Percentiles rank a stretch among this genome's conserved stretches.
These are phyloP conservation scores for Phytophthora melonis DNA, from an alignment of 352 stramenopile species.

Conservation along the genomic window DNA sequence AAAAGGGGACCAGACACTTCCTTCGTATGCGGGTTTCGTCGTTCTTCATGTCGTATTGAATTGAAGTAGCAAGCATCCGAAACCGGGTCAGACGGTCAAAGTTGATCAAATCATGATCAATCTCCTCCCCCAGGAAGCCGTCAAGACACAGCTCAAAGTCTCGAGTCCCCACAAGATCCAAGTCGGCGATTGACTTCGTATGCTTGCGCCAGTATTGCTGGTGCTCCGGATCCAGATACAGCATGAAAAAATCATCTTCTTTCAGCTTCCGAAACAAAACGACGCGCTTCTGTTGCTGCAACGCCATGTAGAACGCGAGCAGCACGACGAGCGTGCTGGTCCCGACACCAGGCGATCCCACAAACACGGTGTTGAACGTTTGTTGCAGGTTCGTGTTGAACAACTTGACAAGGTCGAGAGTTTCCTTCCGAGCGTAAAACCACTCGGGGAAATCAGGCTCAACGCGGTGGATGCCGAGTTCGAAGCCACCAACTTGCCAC, in stretches of 20 bases:
- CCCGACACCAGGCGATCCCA: slow-evolving; percentile 37
- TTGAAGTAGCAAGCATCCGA: no score
- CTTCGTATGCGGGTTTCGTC: no score
- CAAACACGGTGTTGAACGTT: slow-evolving; percentile 31
- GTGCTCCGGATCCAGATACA: slow-evolving; percentile 35
- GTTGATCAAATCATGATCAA: background rate
- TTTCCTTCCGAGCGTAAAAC: slow-evolving; percentile 47
- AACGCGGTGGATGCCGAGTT: slow-evolving; percentile 33
- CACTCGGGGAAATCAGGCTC: slow-evolving; percentile 44
- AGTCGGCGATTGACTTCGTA: slow-evolving; percentile 28
- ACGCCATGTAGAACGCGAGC: slow-evolving; percentile 41
- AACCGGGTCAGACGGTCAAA: background rate
- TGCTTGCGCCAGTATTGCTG: slow-evolving; percentile 34
- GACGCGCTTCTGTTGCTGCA: slow-evolving; percentile 40
- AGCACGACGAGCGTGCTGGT: slow-evolving; percentile 47
- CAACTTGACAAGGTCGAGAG: slow-evolving; percentile 41
- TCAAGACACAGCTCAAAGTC: slow-evolving; percentile 23
- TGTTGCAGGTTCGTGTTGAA: slow-evolving; percentile 26
- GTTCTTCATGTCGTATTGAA: no score
- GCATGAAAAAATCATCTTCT: slow-evolving; percentile 30
- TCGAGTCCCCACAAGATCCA: slow-evolving; percentile 10
- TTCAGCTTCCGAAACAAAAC: slow-evolving; percentile 43
- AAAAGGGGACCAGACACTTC: no score
- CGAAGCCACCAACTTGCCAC: slow-evolving; percentile 33
- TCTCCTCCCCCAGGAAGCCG: background rate